Evolutionary conservation across 192 early-diverging fungal species (phyloP).

Genomic region (Chytriomyces confervae): DNA sequence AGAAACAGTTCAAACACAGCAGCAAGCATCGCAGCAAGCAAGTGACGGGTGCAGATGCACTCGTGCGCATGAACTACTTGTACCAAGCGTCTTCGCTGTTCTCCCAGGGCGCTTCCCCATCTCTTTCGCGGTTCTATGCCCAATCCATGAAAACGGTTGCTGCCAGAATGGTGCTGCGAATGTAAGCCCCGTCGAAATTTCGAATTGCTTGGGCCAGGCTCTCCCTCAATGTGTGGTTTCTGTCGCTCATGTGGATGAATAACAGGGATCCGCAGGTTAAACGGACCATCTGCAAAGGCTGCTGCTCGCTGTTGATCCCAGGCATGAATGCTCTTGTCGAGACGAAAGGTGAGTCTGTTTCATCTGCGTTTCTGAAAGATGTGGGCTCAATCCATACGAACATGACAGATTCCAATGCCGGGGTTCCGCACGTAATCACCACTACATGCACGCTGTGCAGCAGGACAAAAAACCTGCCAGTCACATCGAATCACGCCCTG

Average conservation of each 20-base stretch:
- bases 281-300: conserved; percentile 60
- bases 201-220: background rate
- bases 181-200: conserved; percentile 44
- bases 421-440: background rate
- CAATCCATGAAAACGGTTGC: conserved; percentile 56
- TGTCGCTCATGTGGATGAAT: background rate
- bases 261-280: conserved; percentile 63
- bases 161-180: conserved; percentile 57
- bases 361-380: background rate
- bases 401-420: background rate
- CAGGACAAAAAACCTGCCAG: background rate
- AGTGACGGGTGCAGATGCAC: conserved; percentile 47
- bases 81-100: conserved; percentile 57
- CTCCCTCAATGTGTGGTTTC: background rate
- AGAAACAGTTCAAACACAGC: background rate
- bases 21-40: background rate
- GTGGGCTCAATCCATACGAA: background rate
- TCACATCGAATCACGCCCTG: background rate
- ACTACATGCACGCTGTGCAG: conserved; percentile 10
- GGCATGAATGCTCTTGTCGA: conserved; percentile 53
- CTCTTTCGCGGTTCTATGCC: conserved; percentile 55
- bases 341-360: conserved; percentile 41
- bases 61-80: conserved; percentile 69
- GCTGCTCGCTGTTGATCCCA: conserved; percentile 60
- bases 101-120: background rate